Percentiles rank a stretch among this genome's conserved stretches.
phyloP scores from a whole-genome alignment of 1,284 basidiomycete genomes.

The Ceraceosorus guamensis region DNA sequence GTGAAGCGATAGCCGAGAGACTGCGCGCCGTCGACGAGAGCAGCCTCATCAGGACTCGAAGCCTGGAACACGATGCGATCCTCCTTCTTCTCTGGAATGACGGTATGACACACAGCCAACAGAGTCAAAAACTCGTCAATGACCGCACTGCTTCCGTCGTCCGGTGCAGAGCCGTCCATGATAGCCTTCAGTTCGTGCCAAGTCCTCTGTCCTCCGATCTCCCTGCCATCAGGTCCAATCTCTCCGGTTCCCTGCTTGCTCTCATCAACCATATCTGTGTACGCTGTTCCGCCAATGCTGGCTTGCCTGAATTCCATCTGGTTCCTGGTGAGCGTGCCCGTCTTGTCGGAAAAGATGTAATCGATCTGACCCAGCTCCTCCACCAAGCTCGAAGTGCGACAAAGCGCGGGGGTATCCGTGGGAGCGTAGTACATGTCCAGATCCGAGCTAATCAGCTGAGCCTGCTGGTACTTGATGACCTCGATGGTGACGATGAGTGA shows the following conservation, averaged over 20 bases:
- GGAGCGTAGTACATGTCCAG: constrained; percentile 69
- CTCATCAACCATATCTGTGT: constrained; percentile 82
- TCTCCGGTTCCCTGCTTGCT: constrained; percentile 59
- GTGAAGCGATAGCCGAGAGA: constrained; percentile 86
- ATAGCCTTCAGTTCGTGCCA: constrained; percentile 66
- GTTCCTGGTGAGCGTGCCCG: constrained; percentile 91
- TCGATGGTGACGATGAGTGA: constrained; percentile 99
- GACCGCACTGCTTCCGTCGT: constrained; percentile 54
- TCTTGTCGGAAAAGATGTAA: constrained; percentile 98
- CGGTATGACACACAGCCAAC: constrained; percentile 93
- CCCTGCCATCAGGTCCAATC: constrained; percentile 39
- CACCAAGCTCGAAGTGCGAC: constrained; percentile 90
- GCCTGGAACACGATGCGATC: constrained; percentile 72
- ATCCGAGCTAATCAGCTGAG: constrained; percentile 92
- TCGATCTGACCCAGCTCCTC: constrained; percentile 98
- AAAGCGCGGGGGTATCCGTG: constrained; percentile 92
- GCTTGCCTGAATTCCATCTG: constrained; percentile 95
- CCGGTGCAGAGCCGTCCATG: constrained; percentile 49
- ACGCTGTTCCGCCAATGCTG: constrained; percentile 77
- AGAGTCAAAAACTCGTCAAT: constrained; percentile 80
- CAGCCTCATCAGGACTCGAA: constrained; percentile 95
- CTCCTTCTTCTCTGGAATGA: constrained; percentile 77
- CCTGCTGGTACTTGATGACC: constrained; percentile 97
- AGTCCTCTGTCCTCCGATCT: constrained; percentile 61
- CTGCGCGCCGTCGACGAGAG: constrained; percentile 89